These are phyloP conservation scores for Chaetothyriales sp. DNA, from an alignment of 2,329 filamentous ascomycete species.

Conservation along the genomic window DNA sequence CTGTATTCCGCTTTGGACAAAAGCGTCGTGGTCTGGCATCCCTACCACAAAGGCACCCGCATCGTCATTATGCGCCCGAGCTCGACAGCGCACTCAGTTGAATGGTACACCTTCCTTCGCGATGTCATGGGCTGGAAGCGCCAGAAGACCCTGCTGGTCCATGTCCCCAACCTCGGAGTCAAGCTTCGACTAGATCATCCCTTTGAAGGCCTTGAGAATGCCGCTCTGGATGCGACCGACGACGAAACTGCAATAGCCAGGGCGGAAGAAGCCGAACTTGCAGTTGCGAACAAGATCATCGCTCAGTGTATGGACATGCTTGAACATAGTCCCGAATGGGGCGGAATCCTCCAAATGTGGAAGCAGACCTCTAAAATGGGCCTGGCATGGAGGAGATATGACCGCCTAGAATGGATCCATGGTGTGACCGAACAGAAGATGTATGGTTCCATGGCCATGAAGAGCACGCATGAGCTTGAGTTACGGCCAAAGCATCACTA, in stretches of 20 bases:
- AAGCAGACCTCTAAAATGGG: slow-evolving; percentile 45
- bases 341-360: slow-evolving; percentile 47
- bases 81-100: slow-evolving; percentile 47
- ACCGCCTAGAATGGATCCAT: slow-evolving; percentile 55
- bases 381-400: slow-evolving; percentile 56
- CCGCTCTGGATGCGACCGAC: slow-evolving; percentile 20
- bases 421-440: slow-evolving; percentile 53
- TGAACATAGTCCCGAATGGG: slow-evolving; percentile 43
- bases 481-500: slow-evolving; percentile 53
- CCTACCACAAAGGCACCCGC: slow-evolving; percentile 39
- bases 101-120: slow-evolving; percentile 55
- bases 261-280: slow-evolving; percentile 35
- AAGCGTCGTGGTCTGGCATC: slow-evolving; percentile 50
- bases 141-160: slow-evolving; percentile 43
- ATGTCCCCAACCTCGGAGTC: slow-evolving; percentile 50
- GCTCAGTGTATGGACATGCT: slow-evolving; percentile 47
- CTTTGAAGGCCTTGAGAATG: slow-evolving; percentile 40
- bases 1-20: slow-evolving; percentile 55
- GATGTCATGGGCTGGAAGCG: slow-evolving; percentile 46
- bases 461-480: slow-evolving; percentile 52
- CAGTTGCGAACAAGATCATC: slow-evolving; percentile 44
- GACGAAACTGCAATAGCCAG: slow-evolving; percentile 30
- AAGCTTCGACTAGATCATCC: slow-evolving; percentile 46
- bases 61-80: slow-evolving; percentile 51
- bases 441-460: slow-evolving; percentile 57